These are phyloP conservation scores for Penicillium occitanis DNA, from an alignment of 2,329 filamentous ascomycete genomes.

Conservation along the genomic window DNA sequence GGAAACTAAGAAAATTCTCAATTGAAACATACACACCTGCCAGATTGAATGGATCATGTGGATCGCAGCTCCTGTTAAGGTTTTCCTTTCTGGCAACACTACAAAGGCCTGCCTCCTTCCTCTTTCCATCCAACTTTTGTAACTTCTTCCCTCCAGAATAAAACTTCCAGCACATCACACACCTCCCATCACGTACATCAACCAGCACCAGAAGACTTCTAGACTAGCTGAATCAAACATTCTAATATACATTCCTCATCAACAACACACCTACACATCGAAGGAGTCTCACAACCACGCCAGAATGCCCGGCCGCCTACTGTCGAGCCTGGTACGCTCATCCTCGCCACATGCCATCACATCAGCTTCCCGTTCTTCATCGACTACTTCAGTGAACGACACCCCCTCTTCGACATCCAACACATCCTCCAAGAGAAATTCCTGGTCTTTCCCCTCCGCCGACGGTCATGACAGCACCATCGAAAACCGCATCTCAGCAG, in stretches of 20 bases:
- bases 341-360: slow-evolving; percentile 30
- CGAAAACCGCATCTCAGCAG: slow-evolving; percentile 44
- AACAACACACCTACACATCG: neutral
- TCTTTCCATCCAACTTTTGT: neutral
- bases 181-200: neutral
- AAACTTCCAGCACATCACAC: neutral
- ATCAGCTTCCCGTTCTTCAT: slow-evolving; percentile 38
- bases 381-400: slow-evolving; percentile 41
- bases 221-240: slow-evolving; percentile 4
- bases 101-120: slow-evolving; percentile 11
- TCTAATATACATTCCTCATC: neutral
- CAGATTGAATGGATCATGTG: slow-evolving; percentile 1
- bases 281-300: neutral
- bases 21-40: neutral
- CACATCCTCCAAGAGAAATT: slow-evolving; percentile 29
- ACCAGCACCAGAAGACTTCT: neutral
- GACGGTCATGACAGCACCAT: slow-evolving; percentile 36
- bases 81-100: slow-evolving; percentile 12
- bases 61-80: slow-evolving; percentile 11
- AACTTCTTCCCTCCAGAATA: neutral
- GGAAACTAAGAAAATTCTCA: slow-evolving; percentile 1
- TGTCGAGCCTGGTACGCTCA: slow-evolving; percentile 42
- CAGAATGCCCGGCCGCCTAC: slow-evolving; percentile 42
- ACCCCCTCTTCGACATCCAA: neutral
- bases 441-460: slow-evolving; percentile 23